Conservation (phyloP, 2,329 filamentous ascomycete genomes). For the Elsinoe perseae region DNA sequence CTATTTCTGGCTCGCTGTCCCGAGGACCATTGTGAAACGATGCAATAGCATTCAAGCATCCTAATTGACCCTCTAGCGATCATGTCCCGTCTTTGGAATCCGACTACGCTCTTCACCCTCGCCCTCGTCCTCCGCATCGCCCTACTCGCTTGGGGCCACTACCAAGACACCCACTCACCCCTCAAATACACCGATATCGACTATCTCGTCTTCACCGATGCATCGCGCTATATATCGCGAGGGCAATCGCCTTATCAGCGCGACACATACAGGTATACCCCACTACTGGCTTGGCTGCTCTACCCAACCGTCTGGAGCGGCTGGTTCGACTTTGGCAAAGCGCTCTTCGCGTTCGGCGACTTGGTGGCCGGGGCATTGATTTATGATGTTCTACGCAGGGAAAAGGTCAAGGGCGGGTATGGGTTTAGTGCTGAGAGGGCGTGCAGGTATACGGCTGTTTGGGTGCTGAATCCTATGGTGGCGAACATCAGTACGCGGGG, state of each 20-base stretch:
- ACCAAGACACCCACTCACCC: constrained; percentile 84
- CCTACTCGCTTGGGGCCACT: constrained; percentile 80
- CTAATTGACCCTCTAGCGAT: not conserved
- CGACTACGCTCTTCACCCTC: constrained; percentile 32
- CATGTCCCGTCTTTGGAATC: constrained; percentile 12
- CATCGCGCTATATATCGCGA: constrained; percentile 65
- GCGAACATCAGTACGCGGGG: constrained; percentile 92
- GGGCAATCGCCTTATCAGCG: constrained; percentile 71
- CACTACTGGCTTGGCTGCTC: constrained; percentile 83
- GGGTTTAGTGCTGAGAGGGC: constrained; percentile 45
- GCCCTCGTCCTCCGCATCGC: constrained; percentile 57
- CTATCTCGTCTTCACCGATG: constrained; percentile 97
- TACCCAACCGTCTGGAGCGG: constrained; percentile 63
- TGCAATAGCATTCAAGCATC: not conserved
- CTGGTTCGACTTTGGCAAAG: constrained; percentile 80
- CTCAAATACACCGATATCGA: constrained; percentile 99
- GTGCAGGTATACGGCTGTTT: constrained; percentile 72
- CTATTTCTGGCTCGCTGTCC: too few relatives aligned
- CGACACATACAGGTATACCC: constrained; percentile 95
- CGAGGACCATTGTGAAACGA: too few relatives aligned
- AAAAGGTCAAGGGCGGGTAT: constrained; percentile 34
- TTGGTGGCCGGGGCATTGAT: constrained; percentile 77
- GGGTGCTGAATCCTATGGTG: constrained; percentile 97
- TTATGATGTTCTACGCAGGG: constrained; percentile 43
- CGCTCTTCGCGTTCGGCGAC: constrained; percentile 76